phyloP scores from a whole-genome alignment of 2,329 filamentous ascomycete species.

The Corinectria fuckeliana region DNA sequence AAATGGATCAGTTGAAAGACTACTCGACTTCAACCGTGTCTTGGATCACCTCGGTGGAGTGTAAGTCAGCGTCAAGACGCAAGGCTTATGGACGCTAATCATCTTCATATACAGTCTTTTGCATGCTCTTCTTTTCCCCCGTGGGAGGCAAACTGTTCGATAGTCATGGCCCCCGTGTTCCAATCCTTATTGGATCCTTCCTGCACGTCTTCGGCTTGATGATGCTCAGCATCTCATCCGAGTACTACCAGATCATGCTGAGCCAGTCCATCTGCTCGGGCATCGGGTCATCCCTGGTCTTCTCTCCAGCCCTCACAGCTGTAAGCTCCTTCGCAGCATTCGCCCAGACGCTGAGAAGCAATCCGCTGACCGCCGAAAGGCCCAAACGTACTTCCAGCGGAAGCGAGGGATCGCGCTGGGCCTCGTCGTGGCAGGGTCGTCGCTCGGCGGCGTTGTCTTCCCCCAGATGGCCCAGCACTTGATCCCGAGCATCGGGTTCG shows the following conservation, averaged over 20 bases:
- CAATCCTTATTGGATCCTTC: slow-evolving; percentile 56
- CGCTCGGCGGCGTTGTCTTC: slow-evolving; percentile 61
- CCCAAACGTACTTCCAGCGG: slow-evolving; percentile 35
- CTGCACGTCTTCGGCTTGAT: slow-evolving; percentile 63
- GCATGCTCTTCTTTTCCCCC: slow-evolving; percentile 42
- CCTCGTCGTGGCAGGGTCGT: slow-evolving; percentile 62
- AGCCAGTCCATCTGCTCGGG: slow-evolving; percentile 27
- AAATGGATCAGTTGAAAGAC: slow-evolving; percentile 48
- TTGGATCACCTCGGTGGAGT: slow-evolving; percentile 58
- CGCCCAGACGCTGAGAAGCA: neutral
- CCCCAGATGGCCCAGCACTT: slow-evolving; percentile 34
- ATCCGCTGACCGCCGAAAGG: slow-evolving; percentile 7
- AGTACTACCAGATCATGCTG: slow-evolving; percentile 43
- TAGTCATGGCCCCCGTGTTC: slow-evolving; percentile 60
- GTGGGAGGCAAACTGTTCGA: slow-evolving; percentile 56
- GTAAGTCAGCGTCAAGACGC: slow-evolving; percentile 13
- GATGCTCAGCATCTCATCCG: slow-evolving; percentile 57
- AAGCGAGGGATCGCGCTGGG: slow-evolving; percentile 63
- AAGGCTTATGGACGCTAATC: neutral
- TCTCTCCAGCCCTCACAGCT: slow-evolving; percentile 22
- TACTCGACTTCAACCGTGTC: slow-evolving; percentile 54
- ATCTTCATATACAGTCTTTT: slow-evolving; percentile 23
- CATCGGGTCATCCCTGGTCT: slow-evolving; percentile 24
- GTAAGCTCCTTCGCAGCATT: too few relatives aligned
- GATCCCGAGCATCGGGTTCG: slow-evolving; percentile 31